Evolutionary conservation across 345 rosid species (phyloP).

Genomic region (Theobroma cacao): DNA sequence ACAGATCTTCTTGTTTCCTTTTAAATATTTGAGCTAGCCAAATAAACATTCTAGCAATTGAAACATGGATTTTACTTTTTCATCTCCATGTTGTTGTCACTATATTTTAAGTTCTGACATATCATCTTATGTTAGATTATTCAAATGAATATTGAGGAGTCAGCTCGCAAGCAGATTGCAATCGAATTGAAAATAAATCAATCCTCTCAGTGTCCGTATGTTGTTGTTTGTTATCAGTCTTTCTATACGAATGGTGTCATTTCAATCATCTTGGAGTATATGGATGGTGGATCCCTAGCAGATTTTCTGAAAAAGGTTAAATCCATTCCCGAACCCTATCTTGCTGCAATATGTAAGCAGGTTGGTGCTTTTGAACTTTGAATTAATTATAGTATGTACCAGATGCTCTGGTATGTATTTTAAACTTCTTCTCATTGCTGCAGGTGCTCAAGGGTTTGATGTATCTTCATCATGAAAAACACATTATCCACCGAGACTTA

Average conservation of each 20-base stretch:
- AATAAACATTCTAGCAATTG: not conserved
- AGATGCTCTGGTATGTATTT: not conserved
- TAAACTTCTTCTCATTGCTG: slow-evolving; percentile 4
- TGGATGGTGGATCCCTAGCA: slow-evolving; percentile 76
- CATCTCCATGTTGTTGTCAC: not conserved
- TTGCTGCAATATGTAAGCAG: slow-evolving; percentile 82
- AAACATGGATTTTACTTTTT: not conserved
- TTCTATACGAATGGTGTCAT: slow-evolving; percentile 59
- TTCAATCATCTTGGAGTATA: slow-evolving; percentile 66
- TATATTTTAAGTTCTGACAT: not conserved
- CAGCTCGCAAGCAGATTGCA: slow-evolving; percentile 47
- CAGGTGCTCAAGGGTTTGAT: slow-evolving; percentile 75
- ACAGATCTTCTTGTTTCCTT: not conserved
- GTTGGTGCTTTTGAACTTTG: slow-evolving; percentile 26
- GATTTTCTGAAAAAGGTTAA: slow-evolving; percentile 54
- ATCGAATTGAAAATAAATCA: slow-evolving; percentile 59
- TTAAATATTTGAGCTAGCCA: not conserved
- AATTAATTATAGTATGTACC: not conserved
- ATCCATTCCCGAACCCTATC: slow-evolving; percentile 54
- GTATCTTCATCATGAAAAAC: slow-evolving; percentile 78
- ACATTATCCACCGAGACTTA: slow-evolving; percentile 64
- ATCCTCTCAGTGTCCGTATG: slow-evolving; percentile 55
- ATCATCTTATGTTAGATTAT: slow-evolving; percentile 35
- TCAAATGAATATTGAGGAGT: slow-evolving; percentile 60
- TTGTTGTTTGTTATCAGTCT: slow-evolving; percentile 61